Conservation (phyloP, 2,329 filamentous ascomycete species). For the Colletotrichum destructivum region DNA sequence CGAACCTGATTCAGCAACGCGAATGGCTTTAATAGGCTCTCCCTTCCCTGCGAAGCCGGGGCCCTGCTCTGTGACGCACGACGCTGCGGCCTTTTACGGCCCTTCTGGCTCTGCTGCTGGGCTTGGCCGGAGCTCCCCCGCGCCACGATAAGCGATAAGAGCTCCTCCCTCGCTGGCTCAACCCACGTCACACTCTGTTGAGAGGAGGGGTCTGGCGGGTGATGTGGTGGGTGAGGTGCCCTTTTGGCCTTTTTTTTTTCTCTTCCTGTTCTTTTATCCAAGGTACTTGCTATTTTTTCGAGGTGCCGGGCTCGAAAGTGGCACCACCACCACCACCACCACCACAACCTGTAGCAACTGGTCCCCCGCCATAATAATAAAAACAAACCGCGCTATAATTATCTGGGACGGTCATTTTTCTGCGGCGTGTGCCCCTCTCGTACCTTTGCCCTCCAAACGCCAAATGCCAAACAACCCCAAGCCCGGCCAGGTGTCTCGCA, state of each 20-base stretch:
- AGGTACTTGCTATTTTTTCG: slow-evolving; percentile 18
- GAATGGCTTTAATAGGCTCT: slow-evolving; percentile 26
- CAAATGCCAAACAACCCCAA: slow-evolving; percentile 10
- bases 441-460: slow-evolving; percentile 6
- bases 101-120: slow-evolving; percentile 16
- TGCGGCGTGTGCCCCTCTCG: slow-evolving; percentile 13
- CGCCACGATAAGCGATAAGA: slow-evolving; percentile 43
- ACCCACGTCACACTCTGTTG: slow-evolving; percentile 40
- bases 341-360: not conserved
- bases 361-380: slow-evolving; percentile 23
- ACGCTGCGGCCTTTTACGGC: slow-evolving; percentile 4
- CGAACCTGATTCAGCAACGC: slow-evolving; percentile 34
- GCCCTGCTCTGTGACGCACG: slow-evolving; percentile 25
- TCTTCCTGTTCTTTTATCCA: not conserved
- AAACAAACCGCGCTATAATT: slow-evolving; percentile 39
- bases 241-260: not conserved
- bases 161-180: slow-evolving; percentile 26
- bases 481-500: slow-evolving; percentile 36
- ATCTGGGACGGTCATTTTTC: slow-evolving; percentile 26
- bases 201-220: slow-evolving; percentile 22
- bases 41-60: slow-evolving; percentile 22
- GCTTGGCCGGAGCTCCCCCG: slow-evolving; percentile 40
- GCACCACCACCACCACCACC: slow-evolving; percentile 3
- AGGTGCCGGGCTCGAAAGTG: slow-evolving; percentile 20
- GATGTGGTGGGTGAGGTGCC: slow-evolving; percentile 22